phyloP scores from a whole-genome alignment of 495 filamentous ascomycete species.

The Aspergillus conjunctus region DNA sequence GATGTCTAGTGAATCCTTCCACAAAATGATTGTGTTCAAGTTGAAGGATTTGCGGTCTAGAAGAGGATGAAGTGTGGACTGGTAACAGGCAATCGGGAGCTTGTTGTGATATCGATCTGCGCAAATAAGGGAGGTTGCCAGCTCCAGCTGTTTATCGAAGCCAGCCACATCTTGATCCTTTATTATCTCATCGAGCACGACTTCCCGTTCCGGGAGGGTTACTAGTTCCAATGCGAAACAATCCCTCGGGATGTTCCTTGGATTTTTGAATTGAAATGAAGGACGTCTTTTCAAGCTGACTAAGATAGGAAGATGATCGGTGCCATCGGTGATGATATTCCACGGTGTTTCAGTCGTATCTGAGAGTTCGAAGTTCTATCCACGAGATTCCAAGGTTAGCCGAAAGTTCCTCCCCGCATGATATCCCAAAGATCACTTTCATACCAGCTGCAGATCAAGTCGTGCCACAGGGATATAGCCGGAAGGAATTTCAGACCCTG shows the following conservation, averaged over 20 bases:
- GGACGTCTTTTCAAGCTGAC: conserved; percentile 1
- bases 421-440: conserved; percentile 6
- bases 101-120: conserved; percentile 33
- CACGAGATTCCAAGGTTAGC: conserved; percentile 9
- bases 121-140: conserved; percentile 25
- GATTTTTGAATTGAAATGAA: too few relatives aligned
- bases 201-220: conserved; percentile 13
- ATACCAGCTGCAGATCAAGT: conserved; percentile 38
- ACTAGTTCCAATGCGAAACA: conserved; percentile 26
- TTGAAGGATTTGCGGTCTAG: conserved; percentile 24
- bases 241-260: background rate
- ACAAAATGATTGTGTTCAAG: conserved; percentile 37
- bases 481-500: conserved; percentile 26
- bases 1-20: conserved; percentile 44
- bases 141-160: conserved; percentile 28
- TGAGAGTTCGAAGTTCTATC: conserved; percentile 25
- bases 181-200: conserved; percentile 26
- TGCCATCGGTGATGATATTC: background rate
- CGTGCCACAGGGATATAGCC: conserved; percentile 45
- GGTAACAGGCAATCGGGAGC: conserved; percentile 36
- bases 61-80: conserved; percentile 31
- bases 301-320: conserved; percentile 27
- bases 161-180: conserved; percentile 21
- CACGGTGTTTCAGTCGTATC: background rate
- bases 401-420: conserved; percentile 1